phyloP scores from a whole-genome alignment of 2,329 filamentous ascomycete genomes.

The Hyphodiscus sp. region DNA sequence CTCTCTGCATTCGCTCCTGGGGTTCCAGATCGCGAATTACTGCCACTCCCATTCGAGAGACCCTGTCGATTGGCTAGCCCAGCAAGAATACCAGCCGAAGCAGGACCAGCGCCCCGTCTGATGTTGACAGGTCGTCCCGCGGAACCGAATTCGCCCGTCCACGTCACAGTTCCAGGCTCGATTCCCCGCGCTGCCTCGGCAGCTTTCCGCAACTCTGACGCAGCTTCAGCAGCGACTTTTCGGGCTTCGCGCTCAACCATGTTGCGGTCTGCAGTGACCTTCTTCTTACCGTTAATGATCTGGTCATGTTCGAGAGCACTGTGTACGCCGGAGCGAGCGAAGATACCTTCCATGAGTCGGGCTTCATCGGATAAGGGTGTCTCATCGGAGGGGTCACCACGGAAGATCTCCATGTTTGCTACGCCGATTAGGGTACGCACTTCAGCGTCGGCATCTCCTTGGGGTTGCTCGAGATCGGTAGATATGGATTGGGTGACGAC shows the following conservation, averaged over 20 bases:
- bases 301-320: constrained; percentile 91
- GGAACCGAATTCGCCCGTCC: constrained; percentile 81
- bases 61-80: constrained; percentile 51
- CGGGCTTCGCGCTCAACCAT: constrained; percentile 80
- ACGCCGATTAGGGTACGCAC: constrained; percentile 53
- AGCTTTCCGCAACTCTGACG: constrained; percentile 66
- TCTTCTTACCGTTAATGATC: constrained; percentile 72
- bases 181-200: constrained; percentile 65
- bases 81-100: constrained; percentile 48
- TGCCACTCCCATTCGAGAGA: constrained; percentile 33
- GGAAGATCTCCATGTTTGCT: constrained; percentile 58
- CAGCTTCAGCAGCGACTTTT: constrained; percentile 70
- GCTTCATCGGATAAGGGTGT: constrained; percentile 51
- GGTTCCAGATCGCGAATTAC: constrained; percentile 42
- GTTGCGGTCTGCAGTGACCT: constrained; percentile 65
- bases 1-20: constrained; percentile 33
- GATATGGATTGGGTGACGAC: constrained; percentile 11
- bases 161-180: constrained; percentile 81
- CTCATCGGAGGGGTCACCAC: constrained; percentile 41
- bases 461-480: not conserved
- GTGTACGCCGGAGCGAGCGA: constrained; percentile 78
- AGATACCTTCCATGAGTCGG: constrained; percentile 82
- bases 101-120: constrained; percentile 42
- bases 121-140: constrained; percentile 58
- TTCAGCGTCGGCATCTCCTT: constrained; percentile 34